Base-by-base conservation (phyloP, 495 filamentous ascomycete species). In the Podospora didyma region DNA sequence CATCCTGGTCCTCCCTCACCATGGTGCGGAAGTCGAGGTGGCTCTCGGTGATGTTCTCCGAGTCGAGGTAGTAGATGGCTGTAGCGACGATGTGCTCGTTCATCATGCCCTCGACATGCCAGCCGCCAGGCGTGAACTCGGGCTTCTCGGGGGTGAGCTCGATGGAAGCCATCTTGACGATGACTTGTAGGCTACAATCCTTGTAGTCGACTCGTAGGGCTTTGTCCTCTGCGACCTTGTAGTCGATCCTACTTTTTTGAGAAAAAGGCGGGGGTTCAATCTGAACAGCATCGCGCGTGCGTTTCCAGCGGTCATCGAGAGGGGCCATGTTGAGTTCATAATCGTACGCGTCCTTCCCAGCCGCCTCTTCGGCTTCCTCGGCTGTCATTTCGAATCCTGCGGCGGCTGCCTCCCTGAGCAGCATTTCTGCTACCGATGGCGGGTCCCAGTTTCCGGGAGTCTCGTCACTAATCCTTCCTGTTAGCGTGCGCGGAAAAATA, bases 161-260 rank as follows among this genome's bases (percentile, higher is more conserved):
- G 49, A 88, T 86, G 46, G 79, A 80, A 7, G 79, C 79, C 48
- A 88, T 69, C 59, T 88, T 87, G 39, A 88, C 79, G 28, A 89
- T 86, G 22, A 88, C 72, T 57, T 88, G 86, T 5, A 88, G 59
- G 0, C 76, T 78, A 0, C 56, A 56, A 12, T 69, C 54, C 24
- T 67, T 66, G 61, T 80, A 83, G 46, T 71, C 58, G 22, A 67
- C 28, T 16, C 57, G 49, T 46, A 71, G 58, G 2, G 53, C 54
- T 2, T 73, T 61, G 41, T 61, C 47, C 2, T 19, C 26, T 57
- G 26, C 19, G 66, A 48, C 72, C 56, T 22, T 57, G 63, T 55
- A 78, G 68, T 39, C 71, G 61, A 69, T 70, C 20, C 57, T 64
- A 62, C 22, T 56, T 35, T 35, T 56, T 35, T 35, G 5, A 26